Evolutionary conservation across 495 filamentous ascomycete species (phyloP).

Genomic region (Trichoderma parareesei): DNA sequence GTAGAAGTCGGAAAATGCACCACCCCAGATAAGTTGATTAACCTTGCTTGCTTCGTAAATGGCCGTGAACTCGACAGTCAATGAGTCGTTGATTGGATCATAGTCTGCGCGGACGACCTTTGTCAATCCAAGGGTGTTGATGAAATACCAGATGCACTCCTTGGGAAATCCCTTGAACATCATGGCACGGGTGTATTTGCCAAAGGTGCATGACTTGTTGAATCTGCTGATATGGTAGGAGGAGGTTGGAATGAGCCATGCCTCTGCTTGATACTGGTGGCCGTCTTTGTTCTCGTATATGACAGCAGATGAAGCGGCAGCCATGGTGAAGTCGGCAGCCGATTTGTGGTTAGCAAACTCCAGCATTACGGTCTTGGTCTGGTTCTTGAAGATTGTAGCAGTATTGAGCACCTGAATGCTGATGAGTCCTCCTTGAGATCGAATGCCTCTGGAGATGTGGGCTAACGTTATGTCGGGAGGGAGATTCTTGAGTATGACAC

Average conservation of each 20-base stretch:
- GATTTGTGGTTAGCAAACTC: neutral
- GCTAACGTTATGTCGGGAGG: neutral
- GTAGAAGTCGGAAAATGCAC: neutral
- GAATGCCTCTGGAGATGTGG: neutral
- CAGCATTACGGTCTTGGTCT: neutral
- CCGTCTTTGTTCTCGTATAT: neutral
- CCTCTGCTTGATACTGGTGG: neutral
- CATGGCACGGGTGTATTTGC: neutral
- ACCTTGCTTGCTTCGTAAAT: neutral
- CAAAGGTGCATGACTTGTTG: neutral
- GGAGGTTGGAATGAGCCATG: neutral
- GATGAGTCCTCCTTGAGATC: neutral
- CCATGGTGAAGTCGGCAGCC: neutral
- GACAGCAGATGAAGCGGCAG: neutral
- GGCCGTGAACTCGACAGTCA: neutral
- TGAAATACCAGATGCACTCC: neutral
- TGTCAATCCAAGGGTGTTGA: neutral
- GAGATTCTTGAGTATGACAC: neutral
- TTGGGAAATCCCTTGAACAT: neutral
- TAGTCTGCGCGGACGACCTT: neutral
- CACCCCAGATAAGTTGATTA: neutral
- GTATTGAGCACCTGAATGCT: neutral
- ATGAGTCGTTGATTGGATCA: neutral
- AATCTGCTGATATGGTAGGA: no score
- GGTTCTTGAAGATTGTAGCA: neutral